Conservation (phyloP, 306 rosid genomes). For the Cucumis sativus region Cucumber_9930_V3 NC_026657.2:40336001-40336500, state of each 20-base stretch:
- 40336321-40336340: background rate
- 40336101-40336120: conserved; percentile 7
- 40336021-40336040: background rate
- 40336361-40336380: background rate
- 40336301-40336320: background rate
- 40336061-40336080: background rate
- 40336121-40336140: background rate
- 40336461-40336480: too few relatives aligned
- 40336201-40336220: background rate
- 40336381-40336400: background rate
- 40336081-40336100: background rate
- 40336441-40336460: background rate
- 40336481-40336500: too few relatives aligned
- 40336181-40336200: background rate
- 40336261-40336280: background rate
- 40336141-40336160: background rate
- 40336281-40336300: background rate
- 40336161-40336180: background rate
- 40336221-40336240: conserved; percentile 3
- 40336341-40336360: background rate
- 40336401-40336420: background rate
- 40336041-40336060: background rate
- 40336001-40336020: background rate
- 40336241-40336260: background rate
- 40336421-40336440: too few relatives aligned